phyloP scores from a whole-genome alignment of 1,284 basidiomycete species.

The Ganoderma sinense region DNA sequence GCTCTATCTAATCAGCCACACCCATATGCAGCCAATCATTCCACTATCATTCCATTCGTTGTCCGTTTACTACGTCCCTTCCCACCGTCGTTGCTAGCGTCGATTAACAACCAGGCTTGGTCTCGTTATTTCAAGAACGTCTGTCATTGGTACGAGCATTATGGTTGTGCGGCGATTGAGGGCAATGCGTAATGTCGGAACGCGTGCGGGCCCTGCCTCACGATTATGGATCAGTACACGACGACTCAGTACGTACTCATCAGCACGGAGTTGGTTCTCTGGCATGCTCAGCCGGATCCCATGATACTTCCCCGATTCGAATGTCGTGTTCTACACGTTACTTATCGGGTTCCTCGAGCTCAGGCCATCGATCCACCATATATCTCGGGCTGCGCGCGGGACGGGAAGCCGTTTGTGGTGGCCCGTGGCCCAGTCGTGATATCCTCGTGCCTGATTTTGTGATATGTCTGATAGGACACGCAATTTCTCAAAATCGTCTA shows the following conservation, averaged over 20 bases:
- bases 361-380: conserved; percentile 5
- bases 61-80: conserved; percentile 1
- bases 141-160: background rate
- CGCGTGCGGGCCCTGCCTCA: background rate
- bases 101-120: background rate
- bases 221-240: conserved; percentile 2
- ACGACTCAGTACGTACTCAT: conserved; percentile 11
- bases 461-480: conserved; percentile 2
- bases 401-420: background rate
- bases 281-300: background rate
- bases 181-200: background rate
- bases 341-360: conserved; percentile 3
- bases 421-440: background rate
- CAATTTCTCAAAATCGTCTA: conserved; percentile 2
- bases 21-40: background rate
- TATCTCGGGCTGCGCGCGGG: background rate
- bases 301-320: background rate
- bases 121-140: background rate
- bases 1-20: conserved; percentile 26
- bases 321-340: conserved; percentile 10
- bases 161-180: background rate
- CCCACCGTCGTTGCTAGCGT: background rate
- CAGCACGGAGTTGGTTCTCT: conserved; percentile 10
- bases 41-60: too few species aligned
- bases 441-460: background rate